Conservation (phyloP, 139 green algal species). For the Micromonas commoda region DNA sequence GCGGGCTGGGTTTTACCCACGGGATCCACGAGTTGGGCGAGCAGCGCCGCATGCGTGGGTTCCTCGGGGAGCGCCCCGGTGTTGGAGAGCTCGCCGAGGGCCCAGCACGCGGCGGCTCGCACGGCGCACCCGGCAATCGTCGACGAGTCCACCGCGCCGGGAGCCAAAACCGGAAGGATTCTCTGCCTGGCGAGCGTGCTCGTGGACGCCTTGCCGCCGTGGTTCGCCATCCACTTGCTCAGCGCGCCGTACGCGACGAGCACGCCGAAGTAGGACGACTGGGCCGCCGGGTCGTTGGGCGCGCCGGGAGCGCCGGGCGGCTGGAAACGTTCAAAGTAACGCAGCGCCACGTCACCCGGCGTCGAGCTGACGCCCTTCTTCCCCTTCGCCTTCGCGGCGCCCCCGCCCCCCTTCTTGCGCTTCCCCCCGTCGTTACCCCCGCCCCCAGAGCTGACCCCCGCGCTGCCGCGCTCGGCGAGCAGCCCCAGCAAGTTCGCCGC, state of each 20-base stretch:
- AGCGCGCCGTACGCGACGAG: constrained; percentile 12
- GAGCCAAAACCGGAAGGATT: not conserved
- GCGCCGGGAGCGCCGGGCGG: not conserved
- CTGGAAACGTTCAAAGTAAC: not conserved
- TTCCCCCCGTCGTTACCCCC: not conserved
- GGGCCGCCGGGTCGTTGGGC: not conserved
- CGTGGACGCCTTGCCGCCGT: not conserved
- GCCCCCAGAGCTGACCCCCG: not conserved
- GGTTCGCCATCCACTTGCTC: not conserved
- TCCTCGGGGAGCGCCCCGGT: not conserved
- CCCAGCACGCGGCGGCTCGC: not conserved
- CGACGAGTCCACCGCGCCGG: too few species aligned
- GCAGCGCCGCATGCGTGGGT: not conserved
- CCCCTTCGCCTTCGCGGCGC: not conserved
- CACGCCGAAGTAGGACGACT: not conserved
- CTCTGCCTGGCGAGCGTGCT: not conserved
- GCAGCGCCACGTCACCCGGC: not conserved
- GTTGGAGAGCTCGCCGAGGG: not conserved
- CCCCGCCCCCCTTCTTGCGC: not conserved
- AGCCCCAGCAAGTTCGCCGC: constrained; percentile 17
- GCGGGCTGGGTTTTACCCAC: not conserved
- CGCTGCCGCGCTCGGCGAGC: not conserved
- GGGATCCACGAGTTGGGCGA: not conserved
- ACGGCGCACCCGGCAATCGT: too few species aligned
- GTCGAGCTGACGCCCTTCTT: not conserved